These are phyloP conservation scores for Myriosclerotinia curreyana DNA, from an alignment of 2,329 filamentous ascomycete species.

Conservation along the genomic window DNA sequence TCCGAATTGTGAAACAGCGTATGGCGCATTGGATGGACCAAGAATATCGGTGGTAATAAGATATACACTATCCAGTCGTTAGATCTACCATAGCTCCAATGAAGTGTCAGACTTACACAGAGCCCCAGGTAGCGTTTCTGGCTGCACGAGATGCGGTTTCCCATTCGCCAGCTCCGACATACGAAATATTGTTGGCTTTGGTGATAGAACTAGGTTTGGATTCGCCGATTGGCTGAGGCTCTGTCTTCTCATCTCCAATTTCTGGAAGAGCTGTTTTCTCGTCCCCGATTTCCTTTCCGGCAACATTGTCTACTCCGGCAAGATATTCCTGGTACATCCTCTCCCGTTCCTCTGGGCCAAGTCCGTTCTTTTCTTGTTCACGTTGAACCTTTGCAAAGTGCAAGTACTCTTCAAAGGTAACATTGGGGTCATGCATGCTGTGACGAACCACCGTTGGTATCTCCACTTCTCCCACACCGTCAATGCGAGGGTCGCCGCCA, in stretches of 20 bases:
- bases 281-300: slow-evolving; percentile 16
- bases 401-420: slow-evolving; percentile 40
- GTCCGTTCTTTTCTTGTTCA: slow-evolving; percentile 30
- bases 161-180: slow-evolving; percentile 42
- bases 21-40: slow-evolving; percentile 24
- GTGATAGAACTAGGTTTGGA: slow-evolving; percentile 7
- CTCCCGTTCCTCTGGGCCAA: slow-evolving; percentile 27
- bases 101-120: slow-evolving; percentile 35
- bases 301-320: slow-evolving; percentile 4
- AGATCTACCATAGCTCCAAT: not conserved
- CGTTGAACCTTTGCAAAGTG: slow-evolving; percentile 39
- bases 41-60: slow-evolving; percentile 30
- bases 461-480: slow-evolving; percentile 9
- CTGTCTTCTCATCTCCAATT: slow-evolving; percentile 3
- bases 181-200: not conserved
- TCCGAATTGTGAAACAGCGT: slow-evolving; percentile 20
- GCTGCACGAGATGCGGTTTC: slow-evolving; percentile 45
- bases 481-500: slow-evolving; percentile 22
- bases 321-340: slow-evolving; percentile 27
- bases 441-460: slow-evolving; percentile 13
- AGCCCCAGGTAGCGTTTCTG: slow-evolving; percentile 47
- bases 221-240: not conserved
- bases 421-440: slow-evolving; percentile 34
- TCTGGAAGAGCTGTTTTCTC: slow-evolving; percentile 15
- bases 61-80: slow-evolving; percentile 33